These are phyloP conservation scores for Oryza coarctata DNA, from an alignment of 176 grass and related monocot genomes.

Conservation along the genomic window DNA sequence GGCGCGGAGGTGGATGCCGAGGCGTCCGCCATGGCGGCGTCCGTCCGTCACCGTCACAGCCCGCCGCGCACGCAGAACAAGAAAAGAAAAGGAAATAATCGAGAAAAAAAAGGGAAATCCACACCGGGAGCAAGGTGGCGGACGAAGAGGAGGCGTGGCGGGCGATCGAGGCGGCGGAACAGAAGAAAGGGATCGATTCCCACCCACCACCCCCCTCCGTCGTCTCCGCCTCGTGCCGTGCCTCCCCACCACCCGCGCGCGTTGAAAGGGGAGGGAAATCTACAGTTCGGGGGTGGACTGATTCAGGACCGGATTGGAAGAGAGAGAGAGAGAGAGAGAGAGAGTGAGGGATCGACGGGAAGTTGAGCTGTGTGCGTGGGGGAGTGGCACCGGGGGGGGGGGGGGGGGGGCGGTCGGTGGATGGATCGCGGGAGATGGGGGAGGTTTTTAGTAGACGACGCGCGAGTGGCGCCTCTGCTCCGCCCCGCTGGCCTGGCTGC, in stretches of 20 bases:
- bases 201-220: not conserved
- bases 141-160: slow-evolving; percentile 27
- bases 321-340: not conserved
- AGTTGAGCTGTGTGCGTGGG: slow-evolving; percentile 15
- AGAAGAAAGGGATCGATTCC: slow-evolving; percentile 20
- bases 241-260: slow-evolving; percentile 13
- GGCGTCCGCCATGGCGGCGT: slow-evolving; percentile 40
- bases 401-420: not conserved
- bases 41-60: not conserved
- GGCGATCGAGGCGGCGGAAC: not conserved
- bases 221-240: not conserved
- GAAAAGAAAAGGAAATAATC: not conserved
- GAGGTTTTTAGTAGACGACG: slow-evolving; percentile 13
- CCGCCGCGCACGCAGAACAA: slow-evolving; percentile 30
- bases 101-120: not conserved
- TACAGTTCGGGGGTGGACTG: slow-evolving; percentile 9
- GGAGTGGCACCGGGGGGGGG: not conserved
- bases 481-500: not conserved
- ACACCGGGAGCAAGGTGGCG: not conserved
- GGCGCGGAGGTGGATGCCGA: slow-evolving; percentile 35
- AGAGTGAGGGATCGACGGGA: not conserved
- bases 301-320: slow-evolving; percentile 2
- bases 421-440: not conserved
- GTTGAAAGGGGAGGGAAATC: slow-evolving; percentile 26
- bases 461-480: not conserved